Percentiles rank a stretch among this genome's conserved stretches.
phyloP scores from a whole-genome alignment of 2,329 filamentous ascomycete genomes.

The Talaromyces pinophilus region DNA sequence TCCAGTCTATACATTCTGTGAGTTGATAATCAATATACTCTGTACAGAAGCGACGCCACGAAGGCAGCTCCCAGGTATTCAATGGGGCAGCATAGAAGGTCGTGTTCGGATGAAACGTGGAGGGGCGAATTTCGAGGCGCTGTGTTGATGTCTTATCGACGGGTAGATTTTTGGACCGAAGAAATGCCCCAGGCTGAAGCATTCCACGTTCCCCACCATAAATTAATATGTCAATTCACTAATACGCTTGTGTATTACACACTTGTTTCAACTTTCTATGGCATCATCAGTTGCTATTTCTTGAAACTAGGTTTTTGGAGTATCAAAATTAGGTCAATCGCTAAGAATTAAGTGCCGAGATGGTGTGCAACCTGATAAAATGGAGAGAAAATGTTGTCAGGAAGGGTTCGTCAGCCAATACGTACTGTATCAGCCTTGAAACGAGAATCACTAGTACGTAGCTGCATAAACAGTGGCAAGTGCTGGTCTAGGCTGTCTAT shows the following conservation, averaged over 20 bases:
- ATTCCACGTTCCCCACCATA: constrained; percentile 10
- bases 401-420: not conserved
- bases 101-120: not conserved
- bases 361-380: not conserved
- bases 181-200: constrained; percentile 7
- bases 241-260: not conserved
- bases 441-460: not conserved
- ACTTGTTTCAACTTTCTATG: no score
- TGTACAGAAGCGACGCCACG: constrained; percentile 16
- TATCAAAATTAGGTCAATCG: not conserved
- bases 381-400: not conserved
- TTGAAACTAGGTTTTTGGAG: not conserved
- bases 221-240: not conserved
- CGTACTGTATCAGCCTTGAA: not conserved
- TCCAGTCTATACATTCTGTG: constrained; percentile 28
- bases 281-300: not conserved
- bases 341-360: not conserved
- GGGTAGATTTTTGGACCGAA: not conserved
- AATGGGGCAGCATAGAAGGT: constrained; percentile 5
- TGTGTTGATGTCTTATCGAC: not conserved
- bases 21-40: not conserved
- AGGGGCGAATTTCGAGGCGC: not conserved
- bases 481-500: constrained; percentile 4
- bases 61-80: constrained; percentile 15
- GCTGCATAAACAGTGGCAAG: not conserved